phyloP scores from a whole-genome alignment of 768 basidiomycete species.

The Pisolithus albus region DNA sequence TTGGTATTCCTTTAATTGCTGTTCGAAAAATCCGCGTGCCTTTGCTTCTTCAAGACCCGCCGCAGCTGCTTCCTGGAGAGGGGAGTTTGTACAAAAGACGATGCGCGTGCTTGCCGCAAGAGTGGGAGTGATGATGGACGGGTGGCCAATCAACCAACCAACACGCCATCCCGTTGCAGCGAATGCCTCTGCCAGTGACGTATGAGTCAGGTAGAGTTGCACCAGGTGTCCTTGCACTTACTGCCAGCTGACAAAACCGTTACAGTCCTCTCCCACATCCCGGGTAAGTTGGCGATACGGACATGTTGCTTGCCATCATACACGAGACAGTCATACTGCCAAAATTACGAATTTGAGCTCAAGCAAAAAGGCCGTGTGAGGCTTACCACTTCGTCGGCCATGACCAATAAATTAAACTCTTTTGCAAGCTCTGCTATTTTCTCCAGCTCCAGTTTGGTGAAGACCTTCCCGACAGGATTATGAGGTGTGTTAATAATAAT shows the following conservation, averaged over 20 bases:
- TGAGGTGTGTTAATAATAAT: conserved; percentile 96
- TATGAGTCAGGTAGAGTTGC: background rate
- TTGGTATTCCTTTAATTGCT: conserved; percentile 67
- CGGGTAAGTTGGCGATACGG: conserved; percentile 88
- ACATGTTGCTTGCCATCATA: conserved; percentile 86
- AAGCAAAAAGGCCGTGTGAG: too few relatives aligned
- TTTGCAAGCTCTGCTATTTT: conserved; percentile 81
- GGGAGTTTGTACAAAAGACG: conserved; percentile 92
- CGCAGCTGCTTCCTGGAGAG: conserved; percentile 90
- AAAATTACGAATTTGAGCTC: conserved; percentile 3
- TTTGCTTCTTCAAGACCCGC: conserved; percentile 78
- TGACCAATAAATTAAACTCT: conserved; percentile 87
- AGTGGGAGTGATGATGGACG: conserved; percentile 75
- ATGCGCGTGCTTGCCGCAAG: conserved; percentile 90
- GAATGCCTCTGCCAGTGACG: conserved; percentile 65
- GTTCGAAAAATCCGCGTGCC: conserved; percentile 69
- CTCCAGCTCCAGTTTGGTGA: conserved; percentile 75
- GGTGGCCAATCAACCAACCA: conserved; percentile 91
- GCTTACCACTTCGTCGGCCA: conserved; percentile 94
- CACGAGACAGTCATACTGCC: conserved; percentile 87
- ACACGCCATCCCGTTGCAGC: conserved; percentile 97
- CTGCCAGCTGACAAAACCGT: conserved; percentile 95
- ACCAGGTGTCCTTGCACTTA: conserved; percentile 31
- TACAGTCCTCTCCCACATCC: conserved; percentile 98
- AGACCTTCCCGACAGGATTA: conserved; percentile 98